Conservation (phyloP, 495 filamentous ascomycete genomes). For the Penicillium macrosclerotiorum region DNA sequence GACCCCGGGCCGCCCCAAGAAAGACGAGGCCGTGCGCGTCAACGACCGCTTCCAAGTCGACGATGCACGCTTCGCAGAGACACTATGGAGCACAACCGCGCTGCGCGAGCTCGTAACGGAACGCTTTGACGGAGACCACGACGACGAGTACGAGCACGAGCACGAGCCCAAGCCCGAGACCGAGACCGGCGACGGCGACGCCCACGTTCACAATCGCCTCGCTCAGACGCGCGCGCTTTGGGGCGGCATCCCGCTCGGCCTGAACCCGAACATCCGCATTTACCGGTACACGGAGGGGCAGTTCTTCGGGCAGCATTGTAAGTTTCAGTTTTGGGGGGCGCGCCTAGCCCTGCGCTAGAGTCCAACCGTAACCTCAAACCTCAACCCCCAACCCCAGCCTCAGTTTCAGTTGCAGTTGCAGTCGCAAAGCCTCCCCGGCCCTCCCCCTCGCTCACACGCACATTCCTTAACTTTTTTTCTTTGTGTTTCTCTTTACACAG, state of each 20-base stretch:
- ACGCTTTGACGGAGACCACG: slow-evolving; percentile 30
- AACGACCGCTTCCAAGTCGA: slow-evolving; percentile 90
- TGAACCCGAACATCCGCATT: slow-evolving; percentile 86
- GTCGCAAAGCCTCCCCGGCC: neutral
- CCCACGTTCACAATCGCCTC: slow-evolving; percentile 1
- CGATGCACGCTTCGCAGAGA: slow-evolving; percentile 71
- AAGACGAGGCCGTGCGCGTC: slow-evolving; percentile 78
- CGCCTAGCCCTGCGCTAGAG: too few species aligned
- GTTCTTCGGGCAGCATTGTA: slow-evolving; percentile 88
- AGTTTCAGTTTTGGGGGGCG: too few species aligned
- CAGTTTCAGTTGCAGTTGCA: too few species aligned
- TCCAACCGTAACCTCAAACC: too few species aligned
- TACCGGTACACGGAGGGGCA: slow-evolving; percentile 88
- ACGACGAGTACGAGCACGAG: slow-evolving; percentile 51
- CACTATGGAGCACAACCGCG: slow-evolving; percentile 59
- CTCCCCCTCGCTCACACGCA: neutral
- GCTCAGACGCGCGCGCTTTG: slow-evolving; percentile 47
- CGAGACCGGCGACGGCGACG: neutral
- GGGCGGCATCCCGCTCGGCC: slow-evolving; percentile 81
- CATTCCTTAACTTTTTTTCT: neutral
- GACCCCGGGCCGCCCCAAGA: slow-evolving; percentile 80
- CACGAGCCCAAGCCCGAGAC: slow-evolving; percentile 9
- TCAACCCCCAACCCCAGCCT: too few species aligned
- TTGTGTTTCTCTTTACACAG: slow-evolving; percentile 32
- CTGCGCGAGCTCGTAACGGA: slow-evolving; percentile 30